These are phyloP conservation scores for Vanderwaltozyma polyspora DNA, from an alignment of 805 yeast genomes.

Conservation along the genomic window DNA sequence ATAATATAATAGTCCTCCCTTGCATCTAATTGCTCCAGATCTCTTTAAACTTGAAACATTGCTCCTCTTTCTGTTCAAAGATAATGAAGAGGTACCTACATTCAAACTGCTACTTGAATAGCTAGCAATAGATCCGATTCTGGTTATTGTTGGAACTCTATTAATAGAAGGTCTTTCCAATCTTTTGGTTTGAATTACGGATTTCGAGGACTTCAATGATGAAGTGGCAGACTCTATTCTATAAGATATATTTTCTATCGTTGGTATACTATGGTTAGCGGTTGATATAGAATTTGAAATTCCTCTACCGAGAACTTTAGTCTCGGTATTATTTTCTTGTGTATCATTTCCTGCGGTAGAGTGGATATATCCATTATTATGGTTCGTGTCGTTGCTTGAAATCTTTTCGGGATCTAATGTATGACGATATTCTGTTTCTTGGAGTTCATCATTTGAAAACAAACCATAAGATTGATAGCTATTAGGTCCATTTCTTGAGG, in stretches of 20 bases:
- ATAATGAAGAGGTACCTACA: not conserved
- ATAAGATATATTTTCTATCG: slow-evolving; percentile 23
- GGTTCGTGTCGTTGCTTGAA: no score
- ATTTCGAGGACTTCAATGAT: not conserved
- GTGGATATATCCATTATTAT: not conserved
- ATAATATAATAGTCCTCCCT: slow-evolving; percentile 29
- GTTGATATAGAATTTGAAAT: slow-evolving; percentile 13
- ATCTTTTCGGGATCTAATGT: slow-evolving; percentile 14
- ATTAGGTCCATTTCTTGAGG: slow-evolving; percentile 9
- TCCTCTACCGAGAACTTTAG: no score
- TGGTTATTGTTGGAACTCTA: slow-evolving; percentile 12
- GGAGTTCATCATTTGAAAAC: slow-evolving; percentile 1
- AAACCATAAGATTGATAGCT: not conserved
- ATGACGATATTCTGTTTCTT: slow-evolving; percentile 6
- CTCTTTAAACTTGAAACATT: slow-evolving; percentile 8
- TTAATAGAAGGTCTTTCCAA: no score
- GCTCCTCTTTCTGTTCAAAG: slow-evolving; percentile 1
- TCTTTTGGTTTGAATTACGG: not conserved
- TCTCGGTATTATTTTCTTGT: not conserved
- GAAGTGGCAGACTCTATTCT: slow-evolving; percentile 14
- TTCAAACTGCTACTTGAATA: slow-evolving; percentile 2
- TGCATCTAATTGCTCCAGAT: slow-evolving; percentile 29
- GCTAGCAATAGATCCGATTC: slow-evolving; percentile 6
- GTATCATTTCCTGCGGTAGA: not conserved
- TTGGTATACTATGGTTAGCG: slow-evolving; percentile 15